Evolutionary conservation across 2,329 filamentous ascomycete species (phyloP), one percentile per base, ranked within the genome.

Genomic region (Chrysosporium keratinophilum): DNA sequence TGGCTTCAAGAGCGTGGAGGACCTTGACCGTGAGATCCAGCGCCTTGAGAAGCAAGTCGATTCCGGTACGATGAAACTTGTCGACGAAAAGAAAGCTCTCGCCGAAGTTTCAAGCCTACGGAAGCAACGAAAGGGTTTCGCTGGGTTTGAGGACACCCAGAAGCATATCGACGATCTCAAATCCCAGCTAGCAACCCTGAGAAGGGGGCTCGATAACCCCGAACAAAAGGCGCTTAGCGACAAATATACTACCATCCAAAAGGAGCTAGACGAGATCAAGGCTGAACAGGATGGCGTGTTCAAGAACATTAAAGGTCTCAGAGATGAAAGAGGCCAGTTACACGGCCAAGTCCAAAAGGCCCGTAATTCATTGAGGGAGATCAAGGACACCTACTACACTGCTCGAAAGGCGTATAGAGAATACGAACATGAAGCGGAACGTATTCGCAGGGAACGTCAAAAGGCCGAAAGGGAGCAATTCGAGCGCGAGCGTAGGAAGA

Each of bases 81-180:
- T 97, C 10, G 93, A 98, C 64, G 93, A 97, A 81, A 94, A 88
- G 78, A 97, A 96, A 80, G 84, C 88, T 7, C 78, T 97, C 17
- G 75, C 80, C 49, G 88, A 96, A 64, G 84, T 95, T 63, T 87
- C 85, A 47, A 84, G 75, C 68, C 76, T 97, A 61, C 84, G 86
- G 71, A 95, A 94, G 77, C 80, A 86, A 65, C 87, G 87, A 75
- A 97, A 96, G 82, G 85, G 82, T 72, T 96, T 98, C 69, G 82
- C 83, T 55, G 81, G 83, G 58, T 85, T 97, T 65, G 88, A 95
- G 56, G 83, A 86, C 56, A 78, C 83, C 34, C 87, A 97, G 74
- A 94, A 94, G 78, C 80, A 80, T 61, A 97, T 98, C 62, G 87
- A 93, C 65, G 84, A 90, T 52, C 75, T 94, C 62, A 91, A 88